Percentiles rank a stretch among this genome's conserved stretches.
Conservation (phyloP, 352 stramenopile genomes). For the Phytophthora citricola region DNA sequence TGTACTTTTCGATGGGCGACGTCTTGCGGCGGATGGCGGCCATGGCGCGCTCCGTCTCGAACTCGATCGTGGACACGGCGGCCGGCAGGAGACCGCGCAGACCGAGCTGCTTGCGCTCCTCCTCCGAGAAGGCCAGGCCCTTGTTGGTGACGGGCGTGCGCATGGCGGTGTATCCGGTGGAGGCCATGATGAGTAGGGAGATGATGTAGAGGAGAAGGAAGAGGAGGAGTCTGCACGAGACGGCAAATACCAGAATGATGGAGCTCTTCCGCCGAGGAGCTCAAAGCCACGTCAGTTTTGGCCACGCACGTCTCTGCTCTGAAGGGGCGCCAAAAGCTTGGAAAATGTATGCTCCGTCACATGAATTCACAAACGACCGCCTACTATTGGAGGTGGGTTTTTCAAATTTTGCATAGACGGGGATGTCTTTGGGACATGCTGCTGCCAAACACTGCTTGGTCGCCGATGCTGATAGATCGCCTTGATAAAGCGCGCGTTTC, state of each 20-base stretch:
- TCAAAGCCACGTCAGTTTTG: constrained; percentile 27
- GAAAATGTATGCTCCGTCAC: constrained; percentile 20
- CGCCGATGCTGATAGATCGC: constrained; percentile 4
- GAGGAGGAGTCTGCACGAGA: constrained; percentile 16
- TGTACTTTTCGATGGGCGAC: constrained; percentile 93
- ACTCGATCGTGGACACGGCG: constrained; percentile 79
- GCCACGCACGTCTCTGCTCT: constrained; percentile 10
- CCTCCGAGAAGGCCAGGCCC: constrained; percentile 91
- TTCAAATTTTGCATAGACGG: constrained; percentile 2
- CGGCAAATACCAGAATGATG: constrained; percentile 44
- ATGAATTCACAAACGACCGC: constrained; percentile 17
- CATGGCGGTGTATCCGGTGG: constrained; percentile 69
- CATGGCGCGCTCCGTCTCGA: constrained; percentile 91
- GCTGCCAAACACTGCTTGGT: constrained; percentile 6
- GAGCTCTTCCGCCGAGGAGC: neutral
- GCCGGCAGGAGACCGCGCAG: constrained; percentile 93
- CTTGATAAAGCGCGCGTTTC: constrained; percentile 16
- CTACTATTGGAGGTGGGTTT: constrained; percentile 4
- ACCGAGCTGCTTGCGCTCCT: constrained; percentile 88
- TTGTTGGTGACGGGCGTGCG: constrained; percentile 93
- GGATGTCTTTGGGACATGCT: constrained; percentile 23
- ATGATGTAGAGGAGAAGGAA: neutral
- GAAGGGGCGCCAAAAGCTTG: constrained; percentile 16
- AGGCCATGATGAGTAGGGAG: constrained; percentile 17
- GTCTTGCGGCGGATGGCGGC: constrained; percentile 83